These are phyloP conservation scores for Halophytophthora batemanensis DNA, from an alignment of 352 stramenopile genomes.

Conservation along the genomic window DNA sequence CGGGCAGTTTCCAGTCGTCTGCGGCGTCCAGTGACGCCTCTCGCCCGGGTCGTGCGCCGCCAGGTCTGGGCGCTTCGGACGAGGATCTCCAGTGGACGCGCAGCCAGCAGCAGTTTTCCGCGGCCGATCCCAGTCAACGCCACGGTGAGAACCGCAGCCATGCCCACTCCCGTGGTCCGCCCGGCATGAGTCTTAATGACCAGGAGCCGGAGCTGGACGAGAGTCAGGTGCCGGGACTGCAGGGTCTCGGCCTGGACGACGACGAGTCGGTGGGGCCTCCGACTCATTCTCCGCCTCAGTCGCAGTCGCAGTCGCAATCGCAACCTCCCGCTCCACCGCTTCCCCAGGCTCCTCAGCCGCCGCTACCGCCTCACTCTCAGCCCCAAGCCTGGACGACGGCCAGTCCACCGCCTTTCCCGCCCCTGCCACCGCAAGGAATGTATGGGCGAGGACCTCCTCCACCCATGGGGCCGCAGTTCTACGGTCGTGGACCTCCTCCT, in stretches of 20 bases:
- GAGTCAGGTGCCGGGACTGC: constrained; percentile 60
- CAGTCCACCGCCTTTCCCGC: constrained; percentile 39
- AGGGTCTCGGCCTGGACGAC: constrained; percentile 68
- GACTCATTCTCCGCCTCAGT: constrained; percentile 5
- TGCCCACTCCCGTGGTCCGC: not conserved
- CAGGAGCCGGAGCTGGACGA: constrained; percentile 62
- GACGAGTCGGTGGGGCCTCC: constrained; percentile 34
- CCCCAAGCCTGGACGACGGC: constrained; percentile 22
- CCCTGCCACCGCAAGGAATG: constrained; percentile 34
- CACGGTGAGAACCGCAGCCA: no score
- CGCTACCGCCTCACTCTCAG: constrained; percentile 31
- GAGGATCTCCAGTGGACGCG: constrained; percentile 78
- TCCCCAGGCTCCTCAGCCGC: constrained; percentile 23
- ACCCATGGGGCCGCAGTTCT: constrained; percentile 26
- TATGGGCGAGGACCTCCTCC: constrained; percentile 22
- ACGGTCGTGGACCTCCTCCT: constrained; percentile 16
- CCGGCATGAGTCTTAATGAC: constrained; percentile 19
- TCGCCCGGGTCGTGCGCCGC: constrained; percentile 49
- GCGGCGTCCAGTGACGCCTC: constrained; percentile 2
- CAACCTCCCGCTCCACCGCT: constrained; percentile 15
- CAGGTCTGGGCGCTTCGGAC: constrained; percentile 52
- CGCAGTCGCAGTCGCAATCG: constrained; percentile 3
- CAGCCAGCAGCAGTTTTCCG: constrained; percentile 69
- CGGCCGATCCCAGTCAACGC: no score
- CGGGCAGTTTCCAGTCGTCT: constrained; percentile 68